These are phyloP conservation scores for Cercospora beticola DNA, from an alignment of 2,329 filamentous ascomycete species.

Conservation along the genomic window DNA sequence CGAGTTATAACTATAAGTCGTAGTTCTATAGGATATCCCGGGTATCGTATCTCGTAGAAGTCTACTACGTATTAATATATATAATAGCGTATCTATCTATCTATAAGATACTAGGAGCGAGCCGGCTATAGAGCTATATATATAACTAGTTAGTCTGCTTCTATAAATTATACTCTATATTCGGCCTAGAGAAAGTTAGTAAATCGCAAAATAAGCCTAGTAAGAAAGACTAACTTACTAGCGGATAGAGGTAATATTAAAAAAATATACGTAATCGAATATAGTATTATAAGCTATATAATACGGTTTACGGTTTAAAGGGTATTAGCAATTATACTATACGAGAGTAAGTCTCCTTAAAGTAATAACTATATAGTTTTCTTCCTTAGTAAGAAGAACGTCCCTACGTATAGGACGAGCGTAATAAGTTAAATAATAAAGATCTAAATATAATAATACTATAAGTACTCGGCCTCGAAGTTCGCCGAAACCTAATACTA, in stretches of 20 bases:
- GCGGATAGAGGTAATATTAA: constrained; percentile 66
- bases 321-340: constrained; percentile 28
- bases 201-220: not conserved
- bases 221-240: not conserved
- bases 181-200: constrained; percentile 46
- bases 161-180: constrained; percentile 61
- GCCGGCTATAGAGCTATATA: constrained; percentile 53
- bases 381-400: constrained; percentile 35
- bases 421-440: constrained; percentile 56
- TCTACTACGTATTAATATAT: constrained; percentile 57
- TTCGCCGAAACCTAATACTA: constrained; percentile 67
- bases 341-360: constrained; percentile 12
- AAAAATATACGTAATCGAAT: constrained; percentile 67
- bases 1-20: constrained; percentile 17
- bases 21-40: constrained; percentile 9
- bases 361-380: constrained; percentile 30
- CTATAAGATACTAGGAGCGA: constrained; percentile 59
- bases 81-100: constrained; percentile 61
- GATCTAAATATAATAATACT: constrained; percentile 65
- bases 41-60: constrained; percentile 49
- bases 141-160: constrained; percentile 34
- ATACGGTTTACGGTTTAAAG: constrained; percentile 40
- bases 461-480: constrained; percentile 49
- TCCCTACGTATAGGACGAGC: constrained; percentile 50
- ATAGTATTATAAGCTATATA: constrained; percentile 62